Evolutionary conservation across 768 basidiomycete species (phyloP).

Genomic region (Hypsizygus marmoreus): DNA sequence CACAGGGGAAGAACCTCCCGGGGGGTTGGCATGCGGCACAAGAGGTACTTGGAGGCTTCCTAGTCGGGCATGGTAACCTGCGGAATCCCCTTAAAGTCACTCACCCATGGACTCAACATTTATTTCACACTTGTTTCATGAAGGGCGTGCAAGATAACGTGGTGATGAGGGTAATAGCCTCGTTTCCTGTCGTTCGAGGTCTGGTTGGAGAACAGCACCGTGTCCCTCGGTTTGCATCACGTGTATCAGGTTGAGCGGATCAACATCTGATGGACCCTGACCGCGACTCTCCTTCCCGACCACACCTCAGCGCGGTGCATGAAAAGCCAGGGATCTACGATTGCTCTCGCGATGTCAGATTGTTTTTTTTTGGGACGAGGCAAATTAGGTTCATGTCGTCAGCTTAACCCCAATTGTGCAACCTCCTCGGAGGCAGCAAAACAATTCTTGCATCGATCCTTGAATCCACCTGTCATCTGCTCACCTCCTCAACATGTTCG

Average conservation of each 20-base stretch:
- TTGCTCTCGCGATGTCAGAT: slow-evolving; percentile 1
- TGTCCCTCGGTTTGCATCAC: slow-evolving; percentile 7
- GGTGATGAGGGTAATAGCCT: neutral
- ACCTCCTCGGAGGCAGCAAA: neutral
- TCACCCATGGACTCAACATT: neutral
- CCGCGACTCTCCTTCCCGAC: slow-evolving; percentile 3
- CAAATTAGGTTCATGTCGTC: slow-evolving; percentile 1
- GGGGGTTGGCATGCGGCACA: slow-evolving; percentile 11
- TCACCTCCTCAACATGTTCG: slow-evolving; percentile 3
- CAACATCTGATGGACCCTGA: slow-evolving; percentile 1
- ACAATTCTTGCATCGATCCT: slow-evolving; percentile 14
- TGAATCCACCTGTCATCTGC: slow-evolving; percentile 4
- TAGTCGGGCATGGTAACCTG: slow-evolving; percentile 1
- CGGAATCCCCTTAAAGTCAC: neutral
- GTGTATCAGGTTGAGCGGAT: slow-evolving; percentile 4
- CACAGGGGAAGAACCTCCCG: slow-evolving; percentile 15
- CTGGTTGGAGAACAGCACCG: slow-evolving; percentile 1
- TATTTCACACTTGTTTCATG: neutral
- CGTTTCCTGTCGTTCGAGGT: neutral
- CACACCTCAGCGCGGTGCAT: neutral
- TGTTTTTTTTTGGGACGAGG: neutral
- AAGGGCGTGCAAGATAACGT: neutral
- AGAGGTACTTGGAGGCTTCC: slow-evolving; percentile 2
- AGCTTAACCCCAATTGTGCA: slow-evolving; percentile 2
- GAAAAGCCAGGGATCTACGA: slow-evolving; percentile 11